Base-by-base conservation (phyloP, 2,329 filamentous ascomycete genomes). In the Penicillium sp. region DNA sequence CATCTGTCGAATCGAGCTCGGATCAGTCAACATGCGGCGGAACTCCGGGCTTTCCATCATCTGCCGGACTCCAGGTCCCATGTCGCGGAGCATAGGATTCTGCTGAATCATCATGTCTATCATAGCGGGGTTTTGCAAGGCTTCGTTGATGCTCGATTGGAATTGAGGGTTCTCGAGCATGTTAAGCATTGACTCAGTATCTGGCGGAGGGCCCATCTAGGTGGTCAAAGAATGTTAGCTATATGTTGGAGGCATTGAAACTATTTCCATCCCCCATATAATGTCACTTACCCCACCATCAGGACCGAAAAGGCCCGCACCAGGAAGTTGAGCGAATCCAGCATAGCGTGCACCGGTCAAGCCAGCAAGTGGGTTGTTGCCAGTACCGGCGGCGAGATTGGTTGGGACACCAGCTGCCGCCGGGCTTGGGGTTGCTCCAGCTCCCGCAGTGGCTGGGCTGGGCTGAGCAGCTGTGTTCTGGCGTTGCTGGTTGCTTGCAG, bases 311-410 rank as follows among this genome's bases (percentile, higher is more conserved):
- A 91, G 86, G 61, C 92, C 89, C 60, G 89, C 87, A 53, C 89
- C 90, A 4, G 94, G 94, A 38, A 99, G 82, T 59, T 91, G 90
- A 56, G 92, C 88, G 72, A 96, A 91, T 7, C 94, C 94, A 40
- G 94, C 94, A 75, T 95, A 97, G 65, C 94, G 84, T 29, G 94
- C 94, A 52, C 94, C 93, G 0, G 94, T 99, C 63, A 99, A 78
- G 18, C 89, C 91, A 49, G 92, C 91, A 22, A 99, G 82, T 38
- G 92, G 90, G 72, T 97, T 95, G 76, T 94, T 94, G 24, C 89
- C 90, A 18, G 78, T 78, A 10, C 80, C 76, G 35, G 78, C 69
- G 22, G 78, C 78, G 29, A 80, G 69, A 52, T 80, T 81, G 34
- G 77, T 76, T 29, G 78, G 78, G 13, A 80, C 77, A 49, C 76